Evolutionary conservation across 306 rosid species (phyloP), one percentile per base, ranked within the genome.

Genomic region (Alnus rubra): DNA sequence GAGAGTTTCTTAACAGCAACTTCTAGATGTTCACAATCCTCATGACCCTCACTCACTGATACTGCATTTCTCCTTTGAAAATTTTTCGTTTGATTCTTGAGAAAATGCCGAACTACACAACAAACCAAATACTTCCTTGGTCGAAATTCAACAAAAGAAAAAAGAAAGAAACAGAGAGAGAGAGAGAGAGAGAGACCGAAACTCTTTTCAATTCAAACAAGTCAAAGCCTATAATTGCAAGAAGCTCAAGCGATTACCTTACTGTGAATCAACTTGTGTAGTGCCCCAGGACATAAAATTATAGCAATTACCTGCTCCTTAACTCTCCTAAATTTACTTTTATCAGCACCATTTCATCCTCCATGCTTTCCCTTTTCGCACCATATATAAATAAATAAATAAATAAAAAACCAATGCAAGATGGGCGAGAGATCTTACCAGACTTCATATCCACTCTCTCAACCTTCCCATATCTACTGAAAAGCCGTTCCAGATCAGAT

Each of bases 1-100:
- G 98, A 91, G 54, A 92, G 90, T 76, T 91, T 89, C 87, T 86
- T 91, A 62, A 91, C 85, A 60, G 89, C 83, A 84, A 75, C 84
- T 68, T 88, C 90, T 73, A 95, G 74, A 71, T 87, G 77, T 83
- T 80, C 90, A 84, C 69, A 78, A 23, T 23, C 28, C 28, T 23
- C 28, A 23, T 23, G 28, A 23, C 28, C 28, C 28, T 23, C 28
- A 23, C 28, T 0, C 28, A 23, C 28, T 23, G 28, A 23, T 23
- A 23, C 28, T 23, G 28, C 28, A 23, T 23, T 23, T 23, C 28
- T 23, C 28, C 28, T 23, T 23, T 23, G 28, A 23, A 23, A 23
- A 23, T 23, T 23, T 23, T 23, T 23, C 28, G 28, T 23, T 23
- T 23, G 28, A 23, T 23, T 23, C 28, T 23, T 23, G 28, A 23